Conservation (phyloP, 2,329 filamentous ascomycete species). For the Cylindrodendrum hubeiense region DNA sequence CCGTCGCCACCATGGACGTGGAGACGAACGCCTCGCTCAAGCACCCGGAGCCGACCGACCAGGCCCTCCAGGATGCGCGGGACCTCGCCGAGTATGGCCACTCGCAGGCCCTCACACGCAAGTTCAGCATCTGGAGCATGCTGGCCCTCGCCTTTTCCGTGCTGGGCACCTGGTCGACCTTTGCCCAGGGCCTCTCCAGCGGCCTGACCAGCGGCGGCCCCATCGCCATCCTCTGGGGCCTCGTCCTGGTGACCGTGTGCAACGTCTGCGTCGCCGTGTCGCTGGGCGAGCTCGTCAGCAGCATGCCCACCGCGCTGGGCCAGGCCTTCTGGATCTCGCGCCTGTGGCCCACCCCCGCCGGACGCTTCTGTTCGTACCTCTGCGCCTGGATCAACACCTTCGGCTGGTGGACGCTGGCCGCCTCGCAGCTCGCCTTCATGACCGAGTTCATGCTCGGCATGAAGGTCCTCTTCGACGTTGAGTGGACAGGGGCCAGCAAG, state of each 20-base stretch:
- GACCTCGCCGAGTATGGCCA: constrained; percentile 58
- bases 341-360: constrained; percentile 52
- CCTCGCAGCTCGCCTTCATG: constrained; percentile 70
- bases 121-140: constrained; percentile 69
- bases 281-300: constrained; percentile 67
- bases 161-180: constrained; percentile 69
- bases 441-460: constrained; percentile 68
- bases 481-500: constrained; percentile 57
- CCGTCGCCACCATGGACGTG: constrained; percentile 39
- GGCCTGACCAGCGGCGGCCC: constrained; percentile 68
- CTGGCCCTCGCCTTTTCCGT: constrained; percentile 68
- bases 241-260: constrained; percentile 64
- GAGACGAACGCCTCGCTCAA: constrained; percentile 42
- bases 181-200: constrained; percentile 61
- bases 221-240: constrained; percentile 67
- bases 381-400: constrained; percentile 72
- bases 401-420: constrained; percentile 69
- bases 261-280: constrained; percentile 67
- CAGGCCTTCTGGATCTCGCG: constrained; percentile 68
- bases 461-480: constrained; percentile 64
- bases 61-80: constrained; percentile 51
- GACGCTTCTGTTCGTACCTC: constrained; percentile 66
- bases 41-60: constrained; percentile 37
- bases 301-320: constrained; percentile 71
- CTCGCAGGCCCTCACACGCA: constrained; percentile 53